Evolutionary conservation across 495 filamentous ascomycete species (phyloP).

Genomic region (Corynascus novoguineensis): DNA sequence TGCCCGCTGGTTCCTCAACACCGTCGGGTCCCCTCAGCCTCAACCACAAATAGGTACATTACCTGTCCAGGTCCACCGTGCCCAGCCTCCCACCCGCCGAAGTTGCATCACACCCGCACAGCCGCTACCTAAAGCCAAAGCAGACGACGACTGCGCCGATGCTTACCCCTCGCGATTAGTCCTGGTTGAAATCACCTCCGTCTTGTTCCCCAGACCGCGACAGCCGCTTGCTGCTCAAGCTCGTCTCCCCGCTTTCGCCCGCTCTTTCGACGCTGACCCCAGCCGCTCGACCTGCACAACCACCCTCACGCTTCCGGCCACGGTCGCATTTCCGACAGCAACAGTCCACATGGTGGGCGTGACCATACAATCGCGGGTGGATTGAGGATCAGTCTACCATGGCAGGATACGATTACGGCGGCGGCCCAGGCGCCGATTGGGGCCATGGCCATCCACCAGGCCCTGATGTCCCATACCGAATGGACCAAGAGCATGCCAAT

Average conservation of each 20-base stretch:
- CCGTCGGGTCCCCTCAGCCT: conserved; percentile 11
- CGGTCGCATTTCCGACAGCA: neutral
- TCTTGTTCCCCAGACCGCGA: neutral
- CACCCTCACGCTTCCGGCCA: conserved; percentile 4
- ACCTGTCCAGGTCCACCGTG: neutral
- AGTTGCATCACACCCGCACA: conserved; percentile 8
- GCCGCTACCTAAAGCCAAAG: conserved; percentile 9
- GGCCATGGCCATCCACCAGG: conserved; percentile 12
- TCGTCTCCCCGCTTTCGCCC: conserved; percentile 6
- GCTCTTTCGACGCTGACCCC: neutral
- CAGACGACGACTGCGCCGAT: conserved; percentile 6
- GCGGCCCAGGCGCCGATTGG: conserved; percentile 23
- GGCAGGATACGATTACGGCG: conserved; percentile 29
- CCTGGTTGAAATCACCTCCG: too few species aligned
- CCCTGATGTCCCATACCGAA: conserved; percentile 25
- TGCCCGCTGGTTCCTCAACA: neutral
- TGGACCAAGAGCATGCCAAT: conserved; percentile 34
- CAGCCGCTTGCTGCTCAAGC: conserved; percentile 9
- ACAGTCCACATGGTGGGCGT: conserved; percentile 2
- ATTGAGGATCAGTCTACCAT: conserved; percentile 23
- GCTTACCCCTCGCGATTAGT: neutral
- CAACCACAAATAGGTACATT: too few species aligned
- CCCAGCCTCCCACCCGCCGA: conserved; percentile 2
- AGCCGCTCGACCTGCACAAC: neutral
- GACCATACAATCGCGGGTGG: conserved; percentile 17